Evolutionary conservation across 192 early-diverging fungal genomes (phyloP), one percentile per base, ranked within the genome.

Genomic region (Backusella luteola): DNA sequence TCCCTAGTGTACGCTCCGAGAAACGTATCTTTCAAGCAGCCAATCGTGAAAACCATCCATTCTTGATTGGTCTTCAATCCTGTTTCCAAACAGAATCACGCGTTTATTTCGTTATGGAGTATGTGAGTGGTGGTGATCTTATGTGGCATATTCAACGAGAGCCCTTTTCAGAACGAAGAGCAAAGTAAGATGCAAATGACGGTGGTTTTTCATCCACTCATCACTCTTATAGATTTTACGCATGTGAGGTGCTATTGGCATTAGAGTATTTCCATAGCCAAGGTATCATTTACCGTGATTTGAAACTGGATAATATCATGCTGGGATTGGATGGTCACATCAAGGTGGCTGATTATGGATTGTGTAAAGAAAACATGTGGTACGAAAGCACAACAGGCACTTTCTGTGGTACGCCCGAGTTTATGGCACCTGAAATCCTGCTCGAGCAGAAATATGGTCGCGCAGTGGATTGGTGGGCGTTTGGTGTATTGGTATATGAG

Each of bases 401-500:
- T 4, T 99, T 98, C 85, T 98, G 97, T 79, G 98, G 98, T 38
- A 99, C 98, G 34, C 97, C 97, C 15, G 98, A 99, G 82, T 99
- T 98, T 76, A 99, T 99, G 97, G 97, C 98, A 6, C 98, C 98
- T 49, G 98, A 99, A 84, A 98, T 99, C 69, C 86, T 99, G 35
- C 84, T 93, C 73, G 98, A 98, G 83, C 94, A 98, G 85, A 94
- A 94, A 52, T 99, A 99, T 80, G 93, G 92, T 14, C 89, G 94
- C n/a, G 96, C 98, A 3, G 97, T 98, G 2, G 98, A 99, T 84
- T 99, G 98, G 98, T 99, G 98, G 98, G 95, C 98, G 2, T 95
- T 94, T 83, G 93, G 93, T 69, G 92, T 94, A 11, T 84, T 94
- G 75, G 92, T 94, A 72, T 94, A 94, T 78, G 93, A 94, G 80